These are phyloP conservation scores for Didymella segeticola DNA, from an alignment of 2,329 filamentous ascomycete species.

Conservation along the genomic window DNA sequence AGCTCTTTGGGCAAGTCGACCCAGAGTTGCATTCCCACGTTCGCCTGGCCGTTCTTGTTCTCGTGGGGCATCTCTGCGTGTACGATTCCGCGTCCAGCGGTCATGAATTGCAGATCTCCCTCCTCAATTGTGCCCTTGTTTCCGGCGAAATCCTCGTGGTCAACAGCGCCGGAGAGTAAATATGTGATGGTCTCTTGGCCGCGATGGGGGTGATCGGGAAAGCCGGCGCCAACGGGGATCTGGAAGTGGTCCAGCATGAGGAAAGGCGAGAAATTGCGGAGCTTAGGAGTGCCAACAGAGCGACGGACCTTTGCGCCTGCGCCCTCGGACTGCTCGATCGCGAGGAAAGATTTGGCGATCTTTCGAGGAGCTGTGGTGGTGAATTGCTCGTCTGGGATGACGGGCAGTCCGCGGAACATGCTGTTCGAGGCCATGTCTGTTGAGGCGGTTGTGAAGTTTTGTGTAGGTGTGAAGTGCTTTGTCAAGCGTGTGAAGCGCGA, in stretches of 20 bases:
- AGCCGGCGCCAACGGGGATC: conserved; percentile 80
- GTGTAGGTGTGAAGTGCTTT: conserved; percentile 36
- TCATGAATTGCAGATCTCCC: conserved; percentile 99
- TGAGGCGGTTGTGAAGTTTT: conserved; percentile 30
- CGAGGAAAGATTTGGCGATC: conserved; percentile 83
- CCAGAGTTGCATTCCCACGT: conserved; percentile 93
- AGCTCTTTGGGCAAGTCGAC: conserved; percentile 84
- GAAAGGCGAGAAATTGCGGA: conserved; percentile 90
- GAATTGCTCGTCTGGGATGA: conserved; percentile 52
- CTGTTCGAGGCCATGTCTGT: conserved; percentile 39
- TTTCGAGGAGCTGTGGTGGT: conserved; percentile 64
- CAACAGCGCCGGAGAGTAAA: conserved; percentile 81
- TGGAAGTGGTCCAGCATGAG: conserved; percentile 94
- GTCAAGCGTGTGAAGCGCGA: conserved; percentile 44
- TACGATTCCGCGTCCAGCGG: conserved; percentile 87
- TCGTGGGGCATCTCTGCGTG: conserved; percentile 94
- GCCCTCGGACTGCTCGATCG: conserved; percentile 85
- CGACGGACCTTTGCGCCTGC: conserved; percentile 86
- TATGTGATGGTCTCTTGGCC: conserved; percentile 94
- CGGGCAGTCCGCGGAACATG: conserved; percentile 57
- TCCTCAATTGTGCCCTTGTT: conserved; percentile 81
- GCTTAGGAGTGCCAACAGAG: conserved; percentile 81
- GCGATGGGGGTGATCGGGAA: conserved; percentile 84
- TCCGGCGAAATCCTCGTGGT: conserved; percentile 92
- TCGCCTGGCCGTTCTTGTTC: conserved; percentile 76